A percentile compares a stretch with the other conserved stretches of the same genome.
These are phyloP conservation scores for Fusarium newnesense DNA, from an alignment of 2,329 filamentous ascomycete species.

Conservation along the genomic window DNA sequence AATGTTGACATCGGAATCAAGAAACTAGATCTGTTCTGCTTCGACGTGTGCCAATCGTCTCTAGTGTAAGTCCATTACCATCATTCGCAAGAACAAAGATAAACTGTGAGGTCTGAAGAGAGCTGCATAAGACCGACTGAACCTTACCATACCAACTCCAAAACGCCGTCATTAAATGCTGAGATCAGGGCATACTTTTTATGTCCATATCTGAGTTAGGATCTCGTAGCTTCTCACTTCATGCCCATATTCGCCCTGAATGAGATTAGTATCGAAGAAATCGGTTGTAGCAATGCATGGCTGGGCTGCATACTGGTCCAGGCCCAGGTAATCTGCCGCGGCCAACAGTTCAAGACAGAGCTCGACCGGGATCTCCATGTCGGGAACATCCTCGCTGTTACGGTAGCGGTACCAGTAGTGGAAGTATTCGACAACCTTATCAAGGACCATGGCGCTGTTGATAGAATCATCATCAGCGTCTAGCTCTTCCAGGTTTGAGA, in stretches of 20 bases:
- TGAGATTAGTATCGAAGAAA: constrained; percentile 45
- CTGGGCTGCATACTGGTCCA: constrained; percentile 64
- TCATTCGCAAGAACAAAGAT: constrained; percentile 28
- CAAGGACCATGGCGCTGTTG: constrained; percentile 75
- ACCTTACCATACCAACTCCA: constrained; percentile 32
- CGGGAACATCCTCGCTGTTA: constrained; percentile 76
- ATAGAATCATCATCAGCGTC: constrained; percentile 40
- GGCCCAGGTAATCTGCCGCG: constrained; percentile 79
- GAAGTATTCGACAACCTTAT: constrained; percentile 85
- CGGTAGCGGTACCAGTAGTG: constrained; percentile 83
- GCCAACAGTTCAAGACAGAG: constrained; percentile 81
- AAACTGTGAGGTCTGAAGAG: background rate
- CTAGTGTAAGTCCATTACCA: constrained; percentile 23
- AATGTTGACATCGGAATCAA: background rate
- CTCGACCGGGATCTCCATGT: constrained; percentile 84
- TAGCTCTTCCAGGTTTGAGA: constrained; percentile 18
- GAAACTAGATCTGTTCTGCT: background rate
- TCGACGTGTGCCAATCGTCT: background rate
- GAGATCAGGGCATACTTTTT: background rate
- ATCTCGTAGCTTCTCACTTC: constrained; percentile 43
- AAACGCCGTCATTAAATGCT: constrained; percentile 21
- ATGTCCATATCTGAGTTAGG: background rate
- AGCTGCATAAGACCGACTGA: constrained; percentile 9
- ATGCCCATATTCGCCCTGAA: constrained; percentile 52
- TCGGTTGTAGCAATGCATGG: constrained; percentile 41